Evolutionary conservation across 345 rosid genomes (phyloP), one percentile per base, ranked within the genome.

Genomic region (Pistacia vera): DNA sequence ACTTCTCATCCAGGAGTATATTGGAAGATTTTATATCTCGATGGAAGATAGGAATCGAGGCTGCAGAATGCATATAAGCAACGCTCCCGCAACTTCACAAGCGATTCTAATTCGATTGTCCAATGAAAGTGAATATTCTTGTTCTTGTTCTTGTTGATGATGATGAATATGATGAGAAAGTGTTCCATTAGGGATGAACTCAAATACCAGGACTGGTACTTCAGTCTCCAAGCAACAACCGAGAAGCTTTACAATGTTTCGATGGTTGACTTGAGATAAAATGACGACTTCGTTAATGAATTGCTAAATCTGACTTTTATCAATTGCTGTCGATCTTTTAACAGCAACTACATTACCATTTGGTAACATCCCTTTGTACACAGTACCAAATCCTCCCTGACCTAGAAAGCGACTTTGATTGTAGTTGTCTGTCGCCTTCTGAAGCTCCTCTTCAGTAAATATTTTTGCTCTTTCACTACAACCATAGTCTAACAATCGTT

Each of bases 1-100:
- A 75, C 65, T 44, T 79, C 3, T 75, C 75, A 13, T 80, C 83
- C 51, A 80, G 66, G n/a, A 81, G 81, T 36, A 81, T 78, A 71
- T 81, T 83, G 30, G 79, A 68, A 9, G 81, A 77, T 48, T 82
- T 80, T 4, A 85, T 77, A 46, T 81, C 88, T 0, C 81, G 76
- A 46, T 82, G 85, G 13, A 75, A 63, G 25, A 80, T 78, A 14
- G 86, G 82, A 5, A 60, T 54, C 2, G 82, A 66, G 60, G 77
- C 80, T 18, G 80, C 75, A 56, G 79, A 81, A 30, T 85, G 88
- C 72, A 81, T 71, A 73, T 52, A 75, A 0, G 78, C 78, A 0
- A 79, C 66, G 81, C 85, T 30, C 74, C 84, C 2, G 84, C 86
- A 11, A 78, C 80, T 66, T 81, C 81, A 17, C 75, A 68, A 0